Conservation (phyloP, 2,329 filamentous ascomycete species). For the Corniculantispora saksenae region DNA sequence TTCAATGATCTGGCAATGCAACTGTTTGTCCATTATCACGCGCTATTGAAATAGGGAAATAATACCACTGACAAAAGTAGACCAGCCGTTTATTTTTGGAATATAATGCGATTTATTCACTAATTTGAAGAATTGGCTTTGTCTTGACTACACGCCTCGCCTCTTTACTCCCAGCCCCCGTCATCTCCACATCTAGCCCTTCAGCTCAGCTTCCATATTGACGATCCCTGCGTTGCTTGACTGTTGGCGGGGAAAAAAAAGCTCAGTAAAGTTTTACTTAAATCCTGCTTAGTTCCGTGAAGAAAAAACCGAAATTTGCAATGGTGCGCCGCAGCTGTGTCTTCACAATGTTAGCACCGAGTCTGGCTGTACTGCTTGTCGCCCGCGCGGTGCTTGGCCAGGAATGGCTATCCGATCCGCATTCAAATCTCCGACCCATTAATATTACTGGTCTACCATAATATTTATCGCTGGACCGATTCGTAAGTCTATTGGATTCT, state of each 20-base stretch:
- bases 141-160: too few species aligned
- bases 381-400: neutral
- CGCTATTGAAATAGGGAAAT: too few species aligned
- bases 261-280: neutral
- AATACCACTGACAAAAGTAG: too few species aligned
- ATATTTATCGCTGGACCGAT: constrained; percentile 13
- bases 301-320: neutral
- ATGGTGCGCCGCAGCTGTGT: neutral
- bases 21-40: too few species aligned
- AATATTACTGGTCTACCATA: constrained; percentile 9
- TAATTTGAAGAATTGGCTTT: too few species aligned
- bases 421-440: constrained; percentile 3
- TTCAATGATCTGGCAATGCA: too few species aligned
- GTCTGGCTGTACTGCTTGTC: neutral
- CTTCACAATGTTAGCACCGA: neutral
- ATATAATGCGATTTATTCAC: too few species aligned
- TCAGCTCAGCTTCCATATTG: too few species aligned
- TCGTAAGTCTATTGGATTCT: neutral
- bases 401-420: constrained; percentile 11
- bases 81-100: too few species aligned
- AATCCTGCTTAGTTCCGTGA: neutral
- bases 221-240: too few species aligned
- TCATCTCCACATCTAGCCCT: too few species aligned
- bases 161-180: too few species aligned
- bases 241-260: neutral